These are phyloP conservation scores for Entomortierella parvispora DNA, from an alignment of 192 early-diverging fungal species.

Conservation along the genomic window DNA sequence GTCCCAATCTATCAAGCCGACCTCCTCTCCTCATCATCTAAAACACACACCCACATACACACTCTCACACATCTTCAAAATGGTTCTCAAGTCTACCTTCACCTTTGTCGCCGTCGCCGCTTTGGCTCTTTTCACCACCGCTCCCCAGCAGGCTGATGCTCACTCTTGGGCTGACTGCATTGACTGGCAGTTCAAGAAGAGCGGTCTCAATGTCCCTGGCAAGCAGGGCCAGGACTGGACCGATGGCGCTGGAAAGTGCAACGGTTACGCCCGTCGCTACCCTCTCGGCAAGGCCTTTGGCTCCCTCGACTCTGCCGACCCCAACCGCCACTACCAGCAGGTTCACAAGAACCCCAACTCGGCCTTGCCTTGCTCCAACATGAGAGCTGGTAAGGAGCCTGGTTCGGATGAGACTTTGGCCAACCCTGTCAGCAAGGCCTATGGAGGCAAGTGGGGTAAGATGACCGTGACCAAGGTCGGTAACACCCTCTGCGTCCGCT, in stretches of 20 bases:
- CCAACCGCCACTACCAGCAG: slow-evolving; percentile 37
- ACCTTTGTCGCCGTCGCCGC: slow-evolving; percentile 25
- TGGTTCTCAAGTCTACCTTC: slow-evolving; percentile 45
- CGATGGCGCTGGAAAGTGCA: slow-evolving; percentile 25
- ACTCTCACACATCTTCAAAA: slow-evolving; percentile 1
- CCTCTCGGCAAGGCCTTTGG: slow-evolving; percentile 27
- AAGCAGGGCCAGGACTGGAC: slow-evolving; percentile 19
- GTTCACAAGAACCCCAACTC: slow-evolving; percentile 13
- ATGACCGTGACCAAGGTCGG: slow-evolving; percentile 37
- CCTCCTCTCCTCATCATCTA: background rate
- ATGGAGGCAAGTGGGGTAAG: slow-evolving; percentile 21
- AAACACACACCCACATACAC: background rate
- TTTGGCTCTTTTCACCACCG: slow-evolving; percentile 30
- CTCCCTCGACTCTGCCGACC: slow-evolving; percentile 13
- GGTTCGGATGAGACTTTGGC: slow-evolving; percentile 33
- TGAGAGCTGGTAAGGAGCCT: slow-evolving; percentile 8
- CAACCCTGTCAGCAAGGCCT: slow-evolving; percentile 21
- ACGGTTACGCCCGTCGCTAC: slow-evolving; percentile 36
- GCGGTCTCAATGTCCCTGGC: background rate
- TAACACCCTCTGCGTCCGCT: slow-evolving; percentile 34
- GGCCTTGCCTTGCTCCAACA: slow-evolving; percentile 23
- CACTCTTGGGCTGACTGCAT: slow-evolving; percentile 48
- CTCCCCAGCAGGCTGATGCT: slow-evolving; percentile 35
- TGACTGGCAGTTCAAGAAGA: slow-evolving; percentile 38
- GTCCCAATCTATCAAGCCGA: background rate